Evolutionary conservation across 2,329 filamentous ascomycete genomes (phyloP), one percentile per base, ranked within the genome.

Genomic region (Aspergillus terreus): DNA sequence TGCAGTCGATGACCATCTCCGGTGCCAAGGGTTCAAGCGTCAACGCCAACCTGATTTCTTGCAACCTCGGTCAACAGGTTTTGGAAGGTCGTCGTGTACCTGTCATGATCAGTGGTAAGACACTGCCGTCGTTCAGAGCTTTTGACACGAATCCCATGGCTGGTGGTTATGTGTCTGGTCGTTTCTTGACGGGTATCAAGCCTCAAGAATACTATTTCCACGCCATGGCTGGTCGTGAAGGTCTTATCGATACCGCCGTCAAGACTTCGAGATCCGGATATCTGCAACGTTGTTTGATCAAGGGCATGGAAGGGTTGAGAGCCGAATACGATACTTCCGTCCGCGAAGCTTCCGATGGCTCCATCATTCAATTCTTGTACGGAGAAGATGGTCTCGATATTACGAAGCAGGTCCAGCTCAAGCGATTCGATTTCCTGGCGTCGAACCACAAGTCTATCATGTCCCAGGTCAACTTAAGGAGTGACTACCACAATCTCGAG

Each of bases 131-230:
- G 64, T 99, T 97, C 76, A 88, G 85, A 64, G 88, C 92, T 1
- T 97, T 88, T 64, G 94, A 99, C 62, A 92, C 92, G 0, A 84
- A 91, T 59, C 82, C 95, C 6, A 82, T 91, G 61, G 94, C 94
- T 47, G 92, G 92, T 63, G 94, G 94, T 15, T 99, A 95, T 72
- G 89, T 99, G 58, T 88, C 89, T 46, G 90, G 95, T 66, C 90
- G 94, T 69, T 99, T 99, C 82, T 87, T 99, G 79, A 99, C 95
- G 21, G 94, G 94, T 54, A 94, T 99, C 55, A 85, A 92, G 49
- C 94, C 94, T 4, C 94, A 99, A 66, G 95, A 99, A 70, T 99
- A 96, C 71, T 99, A 92, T 71, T 99, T 99, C 78, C 94, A 99
- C 82, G 91, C 95, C 72, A 99, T 99, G 95, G 94, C 92, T 66